These are phyloP conservation scores for Yamadazyma ubonensis DNA, from an alignment of 805 yeast species.

Conservation along the genomic window DNA sequence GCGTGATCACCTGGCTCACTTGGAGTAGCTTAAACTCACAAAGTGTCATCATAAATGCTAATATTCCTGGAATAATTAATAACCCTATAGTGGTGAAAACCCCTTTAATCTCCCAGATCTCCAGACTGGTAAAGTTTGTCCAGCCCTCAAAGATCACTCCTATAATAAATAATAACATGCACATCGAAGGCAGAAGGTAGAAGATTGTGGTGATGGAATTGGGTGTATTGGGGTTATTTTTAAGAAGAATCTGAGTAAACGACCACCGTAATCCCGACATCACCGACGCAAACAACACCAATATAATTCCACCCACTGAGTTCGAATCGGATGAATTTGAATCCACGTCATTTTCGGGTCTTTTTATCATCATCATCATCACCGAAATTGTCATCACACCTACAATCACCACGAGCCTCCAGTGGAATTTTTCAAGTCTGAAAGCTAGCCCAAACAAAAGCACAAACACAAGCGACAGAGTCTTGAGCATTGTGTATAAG, in stretches of 20 bases:
- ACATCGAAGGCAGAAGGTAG: slow-evolving; percentile 85
- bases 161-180: slow-evolving; percentile 53
- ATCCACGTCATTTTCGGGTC: slow-evolving; percentile 19
- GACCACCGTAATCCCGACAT: slow-evolving; percentile 95
- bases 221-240: slow-evolving; percentile 45
- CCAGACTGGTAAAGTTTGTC: slow-evolving; percentile 46
- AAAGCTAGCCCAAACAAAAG: slow-evolving; percentile 82
- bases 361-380: slow-evolving; percentile 82
- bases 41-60: slow-evolving; percentile 87
- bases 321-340: slow-evolving; percentile 19
- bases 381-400: slow-evolving; percentile 81
- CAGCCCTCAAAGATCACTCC: slow-evolving; percentile 75
- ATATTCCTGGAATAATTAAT: slow-evolving; percentile 75
- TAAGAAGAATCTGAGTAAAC: slow-evolving; percentile 79
- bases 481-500: slow-evolving; percentile 89
- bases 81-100: slow-evolving; percentile 52
- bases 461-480: slow-evolving; percentile 86
- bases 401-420: slow-evolving; percentile 69
- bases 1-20: slow-evolving; percentile 78
- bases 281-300: slow-evolving; percentile 76
- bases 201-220: slow-evolving; percentile 84
- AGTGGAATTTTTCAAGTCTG: slow-evolving; percentile 69
- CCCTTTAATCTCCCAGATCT: slow-evolving; percentile 68
- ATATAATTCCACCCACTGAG: slow-evolving; percentile 56
- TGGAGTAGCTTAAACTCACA: slow-evolving; percentile 83